Evolutionary conservation across 2,329 filamentous ascomycete species (phyloP), one percentile per base, ranked within the genome.

Genomic region (Botrytis tulipae): DNA sequence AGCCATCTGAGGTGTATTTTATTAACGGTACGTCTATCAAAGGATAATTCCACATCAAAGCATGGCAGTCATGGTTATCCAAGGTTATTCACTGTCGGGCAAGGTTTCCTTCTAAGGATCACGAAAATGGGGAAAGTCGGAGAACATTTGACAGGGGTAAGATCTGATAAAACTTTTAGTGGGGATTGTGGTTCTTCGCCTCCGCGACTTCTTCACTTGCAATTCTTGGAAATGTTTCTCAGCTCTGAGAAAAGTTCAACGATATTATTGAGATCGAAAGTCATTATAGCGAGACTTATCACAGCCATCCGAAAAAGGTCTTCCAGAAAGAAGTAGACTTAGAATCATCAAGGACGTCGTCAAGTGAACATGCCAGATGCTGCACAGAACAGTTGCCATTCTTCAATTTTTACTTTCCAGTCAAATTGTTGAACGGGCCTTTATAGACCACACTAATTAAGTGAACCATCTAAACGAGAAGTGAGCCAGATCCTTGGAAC

Each of bases 151-250:
- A 42, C 65, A 42, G 14, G 37, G 35, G 48, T 57, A 44, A 69
- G 48, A 69, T 69, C 66, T 57, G 66, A 69, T 68, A 68, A 68
- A 14, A 54, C 8, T 54, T 51, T 54, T n/a, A 35, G 65, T 67
- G 16, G 32, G 22, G 18, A n/a, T 29, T 57, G 51, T 54, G 14
- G n/a, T 8, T 54, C n/a, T 54, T 68, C 29, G 65, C 48, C n/a
- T 22, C 32, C 35, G n/a, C 29, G 14, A 57, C 32, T 57, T 57
- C 35, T 35, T 29, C 29, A 57, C 51, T 29, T 57, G 51, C 48
- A 68, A 54, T 40, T 35, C 12, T 40, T 40, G 32, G 4, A 37
- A 10, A 9, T 5, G 4, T 37, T 37, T 18, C 8, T 66, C 18
- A 8, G 44, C 14, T 25, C 42, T 32, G 25, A 9, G 10, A 40